phyloP scores from a whole-genome alignment of 2,329 filamentous ascomycete species.

The Pleoardoris graminearum region DNA sequence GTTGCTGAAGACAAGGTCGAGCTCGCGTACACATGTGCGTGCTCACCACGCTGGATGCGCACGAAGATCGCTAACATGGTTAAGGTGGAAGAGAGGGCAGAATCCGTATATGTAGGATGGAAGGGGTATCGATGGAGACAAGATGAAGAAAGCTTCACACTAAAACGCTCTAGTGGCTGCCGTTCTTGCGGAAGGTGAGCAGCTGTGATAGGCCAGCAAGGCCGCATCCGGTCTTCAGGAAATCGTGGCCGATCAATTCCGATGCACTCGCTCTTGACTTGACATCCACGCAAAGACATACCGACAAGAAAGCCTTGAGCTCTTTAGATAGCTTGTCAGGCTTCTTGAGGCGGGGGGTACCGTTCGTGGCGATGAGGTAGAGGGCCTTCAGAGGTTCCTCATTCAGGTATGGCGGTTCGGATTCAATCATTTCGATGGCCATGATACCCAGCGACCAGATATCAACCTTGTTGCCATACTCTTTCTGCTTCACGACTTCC shows the following conservation, averaged over 20 bases:
- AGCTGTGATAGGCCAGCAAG: constrained; percentile 82
- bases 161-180: constrained; percentile 49
- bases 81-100: not conserved
- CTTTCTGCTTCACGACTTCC: constrained; percentile 98
- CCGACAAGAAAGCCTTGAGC: constrained; percentile 93
- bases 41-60: not conserved
- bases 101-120: constrained; percentile 15
- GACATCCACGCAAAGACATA: constrained; percentile 95
- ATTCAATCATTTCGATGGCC: constrained; percentile 99
- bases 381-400: constrained; percentile 97
- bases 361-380: constrained; percentile 97
- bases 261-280: constrained; percentile 89
- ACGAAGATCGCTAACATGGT: not conserved
- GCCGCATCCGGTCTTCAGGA: constrained; percentile 88
- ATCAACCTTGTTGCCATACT: constrained; percentile 97
- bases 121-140: constrained; percentile 39
- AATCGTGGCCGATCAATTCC: constrained; percentile 89
- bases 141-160: constrained; percentile 10
- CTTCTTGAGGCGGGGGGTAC: constrained; percentile 95
- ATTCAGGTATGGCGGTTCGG: constrained; percentile 95
- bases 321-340: constrained; percentile 98
- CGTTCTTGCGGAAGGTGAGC: constrained; percentile 78
- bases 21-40: not conserved
- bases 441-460: constrained; percentile 99
- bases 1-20: constrained; percentile 3